Conservation (phyloP, 1,284 basidiomycete genomes). For the Ceratobasidium sp. region DNA sequence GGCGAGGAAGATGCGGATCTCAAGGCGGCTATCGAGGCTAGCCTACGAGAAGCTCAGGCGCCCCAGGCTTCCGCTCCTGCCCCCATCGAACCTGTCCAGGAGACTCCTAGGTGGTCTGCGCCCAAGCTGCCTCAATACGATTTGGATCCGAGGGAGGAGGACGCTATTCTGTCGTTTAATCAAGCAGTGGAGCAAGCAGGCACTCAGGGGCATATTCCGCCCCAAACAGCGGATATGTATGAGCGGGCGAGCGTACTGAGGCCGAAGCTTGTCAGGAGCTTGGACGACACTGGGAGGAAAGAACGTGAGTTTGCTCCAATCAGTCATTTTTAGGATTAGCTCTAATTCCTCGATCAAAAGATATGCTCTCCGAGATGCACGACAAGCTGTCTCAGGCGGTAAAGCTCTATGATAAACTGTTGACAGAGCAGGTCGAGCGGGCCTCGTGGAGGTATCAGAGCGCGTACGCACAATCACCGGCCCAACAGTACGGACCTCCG, state of each 20-base stretch:
- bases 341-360: constrained; percentile 53
- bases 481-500: constrained; percentile 47
- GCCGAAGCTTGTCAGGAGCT: constrained; percentile 82
- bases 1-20: constrained; percentile 92
- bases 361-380: constrained; percentile 90
- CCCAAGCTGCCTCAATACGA: constrained; percentile 75
- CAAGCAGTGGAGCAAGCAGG: constrained; percentile 86
- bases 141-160: constrained; percentile 77
- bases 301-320: constrained; percentile 65
- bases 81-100: constrained; percentile 60
- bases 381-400: constrained; percentile 92
- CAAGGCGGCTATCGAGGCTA: constrained; percentile 94
- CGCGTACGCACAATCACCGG: constrained; percentile 31
- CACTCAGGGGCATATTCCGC: constrained; percentile 62
- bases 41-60: constrained; percentile 82
- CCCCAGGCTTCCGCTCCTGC: constrained; percentile 72
- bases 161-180: constrained; percentile 86
- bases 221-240: constrained; percentile 67
- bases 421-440: constrained; percentile 82
- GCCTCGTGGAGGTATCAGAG: constrained; percentile 63
- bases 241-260: constrained; percentile 83
- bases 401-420: constrained; percentile 84
- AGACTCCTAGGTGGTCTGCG: constrained; percentile 45
- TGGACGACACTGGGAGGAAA: constrained; percentile 88
- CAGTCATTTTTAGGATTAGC: background rate